Conservation (phyloP, 805 yeast species). For the Sungouiozyma intestinalis region DNA sequence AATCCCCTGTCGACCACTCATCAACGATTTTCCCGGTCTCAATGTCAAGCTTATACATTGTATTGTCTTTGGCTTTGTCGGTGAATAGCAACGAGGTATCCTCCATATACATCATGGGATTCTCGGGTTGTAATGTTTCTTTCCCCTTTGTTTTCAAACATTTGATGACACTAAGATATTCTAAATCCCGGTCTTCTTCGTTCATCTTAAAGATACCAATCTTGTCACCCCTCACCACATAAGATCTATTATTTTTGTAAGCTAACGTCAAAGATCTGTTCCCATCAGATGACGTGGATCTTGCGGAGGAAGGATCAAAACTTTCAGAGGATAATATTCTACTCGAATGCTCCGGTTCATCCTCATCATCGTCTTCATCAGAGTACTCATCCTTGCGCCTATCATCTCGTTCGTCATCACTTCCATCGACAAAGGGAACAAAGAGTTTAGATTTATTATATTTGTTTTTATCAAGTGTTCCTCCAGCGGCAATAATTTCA, state of each 20-base stretch:
- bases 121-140: conserved; percentile 41
- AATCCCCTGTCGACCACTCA: conserved; percentile 58
- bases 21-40: conserved; percentile 76
- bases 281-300: conserved; percentile 18
- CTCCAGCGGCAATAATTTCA: conserved; percentile 17
- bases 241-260: conserved; percentile 57
- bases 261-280: conserved; percentile 68
- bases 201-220: conserved; percentile 67
- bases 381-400: conserved; percentile 22
- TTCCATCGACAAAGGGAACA: conserved; percentile 12
- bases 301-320: conserved; percentile 12
- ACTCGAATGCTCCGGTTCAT: conserved; percentile 25
- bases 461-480: neutral
- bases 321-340: conserved; percentile 14
- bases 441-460: neutral
- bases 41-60: conserved; percentile 65
- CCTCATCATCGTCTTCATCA: conserved; percentile 30
- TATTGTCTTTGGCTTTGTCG: conserved; percentile 35
- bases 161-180: conserved; percentile 59
- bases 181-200: conserved; percentile 33
- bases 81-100: conserved; percentile 63
- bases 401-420: conserved; percentile 24
- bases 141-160: conserved; percentile 45
- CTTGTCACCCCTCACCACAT: conserved; percentile 67
- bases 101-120: conserved; percentile 66